phyloP scores from a whole-genome alignment of 75 land plant genomes.

The Chamaecyparis obtusa region DNA sequence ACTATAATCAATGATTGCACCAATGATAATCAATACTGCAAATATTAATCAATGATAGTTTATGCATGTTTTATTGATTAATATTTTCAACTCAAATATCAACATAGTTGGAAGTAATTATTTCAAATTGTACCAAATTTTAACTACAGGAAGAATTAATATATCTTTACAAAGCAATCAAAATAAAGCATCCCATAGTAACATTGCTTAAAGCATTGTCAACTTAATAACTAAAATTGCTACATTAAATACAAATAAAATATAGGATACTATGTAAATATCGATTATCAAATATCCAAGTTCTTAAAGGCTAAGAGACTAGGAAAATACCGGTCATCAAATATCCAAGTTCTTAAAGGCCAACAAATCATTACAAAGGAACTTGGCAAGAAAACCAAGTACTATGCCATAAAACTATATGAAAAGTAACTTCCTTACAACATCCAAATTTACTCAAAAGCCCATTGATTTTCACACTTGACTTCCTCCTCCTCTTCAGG shows the following conservation, averaged over 20 bases:
- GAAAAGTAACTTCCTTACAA: neutral
- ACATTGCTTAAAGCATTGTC: neutral
- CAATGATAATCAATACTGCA: too few species aligned
- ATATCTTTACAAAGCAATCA: neutral
- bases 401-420: neutral
- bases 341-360: neutral
- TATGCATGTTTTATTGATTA: too few species aligned
- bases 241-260: neutral
- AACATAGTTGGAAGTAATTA: neutral
- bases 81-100: neutral
- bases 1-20: too few species aligned
- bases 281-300: too few species aligned
- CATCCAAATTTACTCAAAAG: conserved; percentile 31
- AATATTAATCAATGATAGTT: too few species aligned
- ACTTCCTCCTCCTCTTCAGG: conserved; percentile 55
- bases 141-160: neutral
- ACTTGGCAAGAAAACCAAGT: neutral
- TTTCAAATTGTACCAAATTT: neutral
- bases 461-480: conserved; percentile 54
- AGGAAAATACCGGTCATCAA: neutral
- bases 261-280: neutral
- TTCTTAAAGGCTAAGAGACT: neutral
- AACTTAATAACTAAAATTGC: neutral
- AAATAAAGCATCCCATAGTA: neutral
- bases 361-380: neutral